Base-by-base conservation (phyloP, 352 stramenopile species). In the Phytophthora litchii region DNA sequence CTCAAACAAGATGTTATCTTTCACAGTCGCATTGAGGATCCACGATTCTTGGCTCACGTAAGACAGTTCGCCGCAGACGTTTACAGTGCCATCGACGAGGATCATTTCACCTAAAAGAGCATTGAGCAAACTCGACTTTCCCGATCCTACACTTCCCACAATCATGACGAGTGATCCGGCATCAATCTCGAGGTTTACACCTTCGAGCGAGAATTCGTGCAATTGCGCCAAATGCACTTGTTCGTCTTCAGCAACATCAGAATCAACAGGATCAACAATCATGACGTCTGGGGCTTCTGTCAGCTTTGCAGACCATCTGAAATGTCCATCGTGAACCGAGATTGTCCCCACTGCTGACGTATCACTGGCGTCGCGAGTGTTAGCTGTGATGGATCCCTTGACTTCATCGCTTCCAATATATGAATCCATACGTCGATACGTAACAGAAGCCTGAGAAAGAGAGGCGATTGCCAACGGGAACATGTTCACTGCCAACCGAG, bases 41-140 rank as follows among this genome's bases (percentile, higher is more conserved):
- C 90, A 98, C 19, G 92, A 60, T 27, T 94, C 77, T 67, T 98
- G 95, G n/a, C 80, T 80, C 43, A 82, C 91, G 67, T 97, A 97
- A n/a, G 92, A 82, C 3, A 88, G 14, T 0, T 55, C 47, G 1
- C 76, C 79, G 4, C 44, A 53, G 1, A 86, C 65, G 1, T 43
- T 14, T 8, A 80, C 42, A 5, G 43, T 45, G 1, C 76, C 72
- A 11, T 51, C 21, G 1, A 52, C 54, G 7, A 56, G 48, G n/a
- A 60, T 57, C 76, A 87, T 87, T 40, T 89, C 76, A 12, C 79
- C 79, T 0, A 89, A 57, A 10, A 89, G 25, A 17, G 67, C 76
- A 45, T 66, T 70, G 16, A 89, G 32, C 9, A 89, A 56, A 49
- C 72, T 87, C 35, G 79, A 81, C 53, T 89, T 89, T 12, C 79